Evolutionary conservation across 192 early-diverging fungal genomes (phyloP).

Genomic region (Rhizophlyctis rosea): DNA sequence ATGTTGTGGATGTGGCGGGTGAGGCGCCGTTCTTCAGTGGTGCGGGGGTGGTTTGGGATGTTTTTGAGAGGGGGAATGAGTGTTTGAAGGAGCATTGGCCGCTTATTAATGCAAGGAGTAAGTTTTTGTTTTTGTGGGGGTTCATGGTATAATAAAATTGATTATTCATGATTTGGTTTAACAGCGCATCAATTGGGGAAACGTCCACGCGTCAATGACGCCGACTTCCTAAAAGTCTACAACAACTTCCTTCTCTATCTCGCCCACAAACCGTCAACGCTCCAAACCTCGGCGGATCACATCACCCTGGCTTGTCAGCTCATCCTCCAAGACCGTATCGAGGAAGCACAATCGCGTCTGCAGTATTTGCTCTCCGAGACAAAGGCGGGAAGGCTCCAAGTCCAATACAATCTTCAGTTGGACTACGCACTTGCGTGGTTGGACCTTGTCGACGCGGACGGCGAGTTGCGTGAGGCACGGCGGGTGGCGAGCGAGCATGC

Average conservation of each 20-base stretch:
- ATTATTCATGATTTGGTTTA: no score
- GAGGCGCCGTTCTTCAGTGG: no score
- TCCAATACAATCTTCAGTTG: background rate
- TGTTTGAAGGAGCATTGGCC: background rate
- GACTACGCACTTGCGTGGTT: background rate
- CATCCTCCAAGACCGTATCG: background rate
- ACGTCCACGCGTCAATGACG: background rate
- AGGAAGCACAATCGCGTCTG: background rate
- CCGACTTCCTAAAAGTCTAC: background rate
- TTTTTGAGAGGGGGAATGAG: background rate
- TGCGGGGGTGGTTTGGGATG: background rate
- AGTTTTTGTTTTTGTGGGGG: background rate
- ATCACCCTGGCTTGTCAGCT: background rate
- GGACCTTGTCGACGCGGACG: background rate
- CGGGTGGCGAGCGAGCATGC: background rate
- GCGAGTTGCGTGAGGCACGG: background rate
- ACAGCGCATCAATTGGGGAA: background rate
- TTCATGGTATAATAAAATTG: no score
- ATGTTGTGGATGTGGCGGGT: background rate
- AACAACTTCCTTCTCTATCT: background rate
- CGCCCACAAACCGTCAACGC: background rate
- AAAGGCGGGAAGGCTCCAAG: background rate
- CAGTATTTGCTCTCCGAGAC: background rate
- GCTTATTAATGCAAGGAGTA: background rate
- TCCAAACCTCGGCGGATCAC: background rate